phyloP scores from a whole-genome alignment of 2,329 filamentous ascomycete genomes.

The Talaromyces sp. region DNA sequence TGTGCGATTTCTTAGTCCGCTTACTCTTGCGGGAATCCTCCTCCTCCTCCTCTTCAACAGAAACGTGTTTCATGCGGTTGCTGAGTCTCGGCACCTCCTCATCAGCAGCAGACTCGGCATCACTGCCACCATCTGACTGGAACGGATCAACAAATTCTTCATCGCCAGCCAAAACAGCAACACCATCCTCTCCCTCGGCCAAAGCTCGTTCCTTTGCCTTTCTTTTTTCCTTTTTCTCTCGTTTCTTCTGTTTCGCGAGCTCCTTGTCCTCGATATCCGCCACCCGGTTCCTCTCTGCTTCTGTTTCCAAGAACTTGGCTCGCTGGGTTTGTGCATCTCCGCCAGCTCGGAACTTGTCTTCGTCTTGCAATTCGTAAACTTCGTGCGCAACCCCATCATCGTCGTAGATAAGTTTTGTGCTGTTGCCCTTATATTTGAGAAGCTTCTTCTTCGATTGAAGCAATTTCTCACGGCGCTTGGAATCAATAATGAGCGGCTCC shows the following conservation, averaged over 20 bases:
- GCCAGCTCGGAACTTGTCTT: slow-evolving; percentile 71
- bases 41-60: slow-evolving; percentile 28
- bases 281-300: slow-evolving; percentile 66
- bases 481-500: slow-evolving; percentile 79
- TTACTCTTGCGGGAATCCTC: slow-evolving; percentile 25
- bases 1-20: slow-evolving; percentile 23
- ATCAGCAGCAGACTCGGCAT: slow-evolving; percentile 23
- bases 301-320: slow-evolving; percentile 71
- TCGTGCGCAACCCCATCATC: slow-evolving; percentile 83
- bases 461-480: slow-evolving; percentile 92
- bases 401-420: slow-evolving; percentile 83
- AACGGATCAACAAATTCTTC: slow-evolving; percentile 17
- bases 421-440: slow-evolving; percentile 82
- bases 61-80: slow-evolving; percentile 41
- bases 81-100: slow-evolving; percentile 20
- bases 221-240: slow-evolving; percentile 48
- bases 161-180: slow-evolving; percentile 31
- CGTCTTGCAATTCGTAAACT: slow-evolving; percentile 82
- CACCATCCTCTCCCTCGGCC: slow-evolving; percentile 31
- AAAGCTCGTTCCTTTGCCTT: slow-evolving; percentile 40
- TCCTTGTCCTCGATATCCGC: slow-evolving; percentile 83
- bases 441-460: slow-evolving; percentile 92
- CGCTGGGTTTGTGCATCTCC: slow-evolving; percentile 76
- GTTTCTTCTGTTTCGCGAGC: slow-evolving; percentile 68
- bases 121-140: slow-evolving; percentile 19